Base-by-base conservation (phyloP, 192 early-diverging fungal genomes). In the Coemansia sp. region DNA sequence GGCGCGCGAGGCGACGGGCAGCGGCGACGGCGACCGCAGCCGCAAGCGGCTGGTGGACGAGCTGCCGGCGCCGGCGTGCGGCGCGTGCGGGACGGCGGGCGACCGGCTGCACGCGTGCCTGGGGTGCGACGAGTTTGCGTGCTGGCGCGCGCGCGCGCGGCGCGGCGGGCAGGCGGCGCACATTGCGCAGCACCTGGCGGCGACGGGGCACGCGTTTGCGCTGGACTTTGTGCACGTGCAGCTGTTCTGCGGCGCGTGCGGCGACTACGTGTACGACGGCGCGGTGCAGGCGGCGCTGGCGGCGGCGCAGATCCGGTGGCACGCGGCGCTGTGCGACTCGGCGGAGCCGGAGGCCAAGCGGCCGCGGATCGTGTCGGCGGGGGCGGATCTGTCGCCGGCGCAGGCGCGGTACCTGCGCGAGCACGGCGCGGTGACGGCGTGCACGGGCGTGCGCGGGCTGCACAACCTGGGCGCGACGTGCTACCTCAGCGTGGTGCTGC, bases 381-480 rank as follows among this genome's bases (percentile, higher is more conserved):
- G 58, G 19, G 39, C 40, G 31, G 66, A 65, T 32, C 48, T 65
- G 46, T 48, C 56, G 30, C 57, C 64, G 28, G 62, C 52, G 8
- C 69, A 67, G 52, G 42, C 76, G 1, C 55, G 57, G 55, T 78
- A 76, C 14, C 41, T 75, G 17, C 39, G 47, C n/a, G 75, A 72
- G 17, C 64, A 78, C 28, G 74, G 64, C 10, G 35, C 51, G 3
- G 41, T 60, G 15, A 41, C 52, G 19, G 39, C 60, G 26, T 82
- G 78, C 22, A 60, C 68, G 29, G 89, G 90, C 4, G 62, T 96
- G 12, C 84, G 95, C n/a, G 95, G 95, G 14, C 67, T 95, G 45
- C 68, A 81, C 27, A 98, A 98, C 53, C 83, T 98, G 78, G 95
- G 95, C 12, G 86, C 88, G 0, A 98, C 95, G 1, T 98, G 95